These are phyloP conservation scores for Candida ascalaphidarum DNA, from an alignment of 805 yeast species.

Conservation along the genomic window DNA sequence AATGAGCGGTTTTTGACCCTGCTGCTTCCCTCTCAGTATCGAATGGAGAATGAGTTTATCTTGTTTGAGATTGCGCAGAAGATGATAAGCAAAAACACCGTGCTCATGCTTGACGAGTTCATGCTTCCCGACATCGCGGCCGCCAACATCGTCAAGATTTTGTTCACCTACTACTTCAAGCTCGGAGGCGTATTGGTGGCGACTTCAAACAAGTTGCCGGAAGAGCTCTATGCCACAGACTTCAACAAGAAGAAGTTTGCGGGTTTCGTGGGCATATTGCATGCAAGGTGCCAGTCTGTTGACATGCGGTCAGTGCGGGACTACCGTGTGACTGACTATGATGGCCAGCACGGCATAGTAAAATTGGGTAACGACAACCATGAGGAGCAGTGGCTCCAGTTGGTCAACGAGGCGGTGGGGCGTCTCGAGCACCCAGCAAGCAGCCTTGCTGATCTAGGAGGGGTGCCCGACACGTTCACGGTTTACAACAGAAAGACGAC, in stretches of 20 bases:
- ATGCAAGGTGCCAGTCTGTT: slow-evolving; percentile 48
- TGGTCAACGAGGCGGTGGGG: slow-evolving; percentile 17
- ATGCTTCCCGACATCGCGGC: slow-evolving; percentile 72
- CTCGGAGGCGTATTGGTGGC: slow-evolving; percentile 71
- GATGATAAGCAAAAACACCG: slow-evolving; percentile 48
- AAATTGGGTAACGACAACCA: slow-evolving; percentile 14
- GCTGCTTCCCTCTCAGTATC: no score
- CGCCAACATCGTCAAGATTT: slow-evolving; percentile 56
- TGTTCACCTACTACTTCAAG: slow-evolving; percentile 63
- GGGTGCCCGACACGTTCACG: slow-evolving; percentile 13
- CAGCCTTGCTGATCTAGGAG: neutral
- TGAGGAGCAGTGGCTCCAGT: slow-evolving; percentile 22
- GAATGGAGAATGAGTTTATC: slow-evolving; percentile 56
- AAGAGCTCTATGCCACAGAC: slow-evolving; percentile 59
- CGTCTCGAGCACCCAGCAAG: slow-evolving; percentile 2
- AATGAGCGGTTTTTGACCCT: slow-evolving; percentile 27
- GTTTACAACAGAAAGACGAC: slow-evolving; percentile 50
- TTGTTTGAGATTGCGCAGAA: slow-evolving; percentile 60
- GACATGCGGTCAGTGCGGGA: slow-evolving; percentile 56
- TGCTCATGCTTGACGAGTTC: slow-evolving; percentile 63
- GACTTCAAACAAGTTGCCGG: slow-evolving; percentile 65
- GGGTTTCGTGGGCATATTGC: slow-evolving; percentile 47
- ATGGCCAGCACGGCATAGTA: slow-evolving; percentile 3
- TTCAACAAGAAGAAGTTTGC: slow-evolving; percentile 52
- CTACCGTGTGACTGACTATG: slow-evolving; percentile 29